These are phyloP conservation scores for Apiotrichum montevideense DNA, from an alignment of 1,284 basidiomycete species.

Conservation along the genomic window DNA sequence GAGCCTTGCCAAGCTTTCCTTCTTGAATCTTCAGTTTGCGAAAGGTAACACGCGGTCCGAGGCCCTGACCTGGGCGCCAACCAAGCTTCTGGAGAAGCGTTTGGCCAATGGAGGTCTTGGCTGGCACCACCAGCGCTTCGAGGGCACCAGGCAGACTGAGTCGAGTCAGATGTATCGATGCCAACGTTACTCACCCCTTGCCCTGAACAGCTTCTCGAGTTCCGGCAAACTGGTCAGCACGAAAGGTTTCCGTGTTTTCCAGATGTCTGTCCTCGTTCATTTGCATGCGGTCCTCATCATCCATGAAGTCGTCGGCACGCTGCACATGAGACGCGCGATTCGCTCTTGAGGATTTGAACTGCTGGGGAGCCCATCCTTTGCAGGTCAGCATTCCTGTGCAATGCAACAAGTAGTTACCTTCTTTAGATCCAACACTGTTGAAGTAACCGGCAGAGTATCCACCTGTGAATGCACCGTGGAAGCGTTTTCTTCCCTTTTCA, in stretches of 20 bases:
- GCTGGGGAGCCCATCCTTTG: slow-evolving; percentile 85
- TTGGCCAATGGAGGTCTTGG: slow-evolving; percentile 60
- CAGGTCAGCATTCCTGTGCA: no score
- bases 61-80: slow-evolving; percentile 85
- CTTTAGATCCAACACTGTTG: slow-evolving; percentile 91
- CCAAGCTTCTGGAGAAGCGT: slow-evolving; percentile 89
- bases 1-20: slow-evolving; percentile 46
- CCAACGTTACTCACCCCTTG: slow-evolving; percentile 18
- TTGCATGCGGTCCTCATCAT: slow-evolving; percentile 91
- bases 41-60: slow-evolving; percentile 82
- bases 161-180: not conserved
- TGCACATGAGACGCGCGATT: slow-evolving; percentile 59
- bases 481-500: slow-evolving; percentile 82
- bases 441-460: slow-evolving; percentile 97
- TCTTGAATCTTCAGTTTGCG: slow-evolving; percentile 68
- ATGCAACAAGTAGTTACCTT: slow-evolving; percentile 55
- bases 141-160: slow-evolving; percentile 53
- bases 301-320: slow-evolving; percentile 92
- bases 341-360: slow-evolving; percentile 77
- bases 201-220: slow-evolving; percentile 51
- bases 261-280: slow-evolving; percentile 64
- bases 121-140: slow-evolving; percentile 38
- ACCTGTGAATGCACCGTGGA: slow-evolving; percentile 97
- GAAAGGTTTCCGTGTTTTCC: slow-evolving; percentile 51
- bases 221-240: slow-evolving; percentile 60